Conservation (phyloP, 345 rosid species). For the Rhizophora apiculata region DNA sequence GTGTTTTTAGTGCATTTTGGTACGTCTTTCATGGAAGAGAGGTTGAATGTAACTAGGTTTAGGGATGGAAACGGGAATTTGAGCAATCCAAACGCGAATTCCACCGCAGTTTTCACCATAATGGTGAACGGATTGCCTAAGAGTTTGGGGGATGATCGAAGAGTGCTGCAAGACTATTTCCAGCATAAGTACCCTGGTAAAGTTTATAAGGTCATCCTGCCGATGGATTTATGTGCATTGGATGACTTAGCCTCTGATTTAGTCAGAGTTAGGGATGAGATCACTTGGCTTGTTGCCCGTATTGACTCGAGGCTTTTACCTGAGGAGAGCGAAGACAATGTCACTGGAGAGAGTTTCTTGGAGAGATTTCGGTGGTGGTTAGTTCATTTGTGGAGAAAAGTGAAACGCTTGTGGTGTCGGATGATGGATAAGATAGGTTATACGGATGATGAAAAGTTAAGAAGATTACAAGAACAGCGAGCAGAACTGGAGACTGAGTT, state of each 20-base stretch:
- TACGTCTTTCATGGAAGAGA: constrained; percentile 57
- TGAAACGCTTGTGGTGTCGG: constrained; percentile 41
- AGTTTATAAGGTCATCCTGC: constrained; percentile 69
- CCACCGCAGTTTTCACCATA: constrained; percentile 76
- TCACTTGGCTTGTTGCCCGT: constrained; percentile 83
- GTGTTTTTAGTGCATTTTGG: constrained; percentile 67
- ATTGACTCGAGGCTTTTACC: constrained; percentile 76
- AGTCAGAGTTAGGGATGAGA: constrained; percentile 78
- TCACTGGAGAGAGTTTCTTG: constrained; percentile 15
- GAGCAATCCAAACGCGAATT: constrained; percentile 56
- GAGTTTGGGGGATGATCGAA: constrained; percentile 64
- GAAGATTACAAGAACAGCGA: constrained; percentile 71
- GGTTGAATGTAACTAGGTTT: constrained; percentile 80
- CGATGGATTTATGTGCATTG: constrained; percentile 94
- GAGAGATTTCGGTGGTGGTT: constrained; percentile 28
- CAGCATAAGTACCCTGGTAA: constrained; percentile 76
- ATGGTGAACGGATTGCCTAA: constrained; percentile 93
- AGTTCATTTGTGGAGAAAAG: constrained; percentile 34
- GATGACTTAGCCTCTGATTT: constrained; percentile 85
- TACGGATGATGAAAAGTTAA: constrained; percentile 63
- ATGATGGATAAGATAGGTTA: constrained; percentile 51
- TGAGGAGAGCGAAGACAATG: constrained; percentile 38
- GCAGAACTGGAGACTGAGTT: constrained; percentile 69
- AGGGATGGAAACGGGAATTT: constrained; percentile 92
- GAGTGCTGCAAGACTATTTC: constrained; percentile 67